Evolutionary conservation across 352 stramenopile species (phyloP), one percentile per base, ranked within the genome.

Genomic region (Globisporangium apiculatum): DNA sequence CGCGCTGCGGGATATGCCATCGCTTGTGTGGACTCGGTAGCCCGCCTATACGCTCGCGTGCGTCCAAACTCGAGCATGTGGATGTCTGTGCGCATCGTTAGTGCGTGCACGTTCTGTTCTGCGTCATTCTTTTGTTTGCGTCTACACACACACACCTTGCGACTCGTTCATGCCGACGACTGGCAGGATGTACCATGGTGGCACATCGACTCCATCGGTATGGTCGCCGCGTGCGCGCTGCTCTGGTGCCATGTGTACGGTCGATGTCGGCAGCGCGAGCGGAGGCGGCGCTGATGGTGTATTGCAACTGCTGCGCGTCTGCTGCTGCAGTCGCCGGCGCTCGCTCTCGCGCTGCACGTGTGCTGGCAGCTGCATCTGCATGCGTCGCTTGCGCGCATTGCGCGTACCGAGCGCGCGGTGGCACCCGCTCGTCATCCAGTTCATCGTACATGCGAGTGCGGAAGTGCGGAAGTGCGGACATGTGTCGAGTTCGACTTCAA

Each of bases 401-500:
- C 72, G 66, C 48, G 73, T 75, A 49, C 77, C 71, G 56, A 86
- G 55, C 53, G 77, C 75, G 15, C 75, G 77, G 61, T 87, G 75
- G 38, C 58, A 55, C n/a, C 71, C 70, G 48, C 75, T 83, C 48
- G 77, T 84, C 77, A 84, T 87, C 77, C 77, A 87, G 64, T 87
- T 87, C 77, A 87, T 87, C 36, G 37, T 24, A 15, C 3, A 1
- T 14, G 9, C 24, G 43, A 3, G 9, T 37, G 12, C 12, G 11
- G 2, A 14, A 50, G 38, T 41, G 52, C 17, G 10, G 10, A 42
- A 48, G 41, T 31, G 24, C 24, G 24, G 24, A 31, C 24, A 31
- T 31, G 24, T 31, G 24, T 31, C 24, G 24, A 31, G 24, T 45
- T n/a, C 4, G 42, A 3, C 42, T 47, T 47, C 42, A 47, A 47